These are phyloP conservation scores for Aspergillus unguis DNA, from an alignment of 2,329 filamentous ascomycete species.

Conservation along the genomic window DNA sequence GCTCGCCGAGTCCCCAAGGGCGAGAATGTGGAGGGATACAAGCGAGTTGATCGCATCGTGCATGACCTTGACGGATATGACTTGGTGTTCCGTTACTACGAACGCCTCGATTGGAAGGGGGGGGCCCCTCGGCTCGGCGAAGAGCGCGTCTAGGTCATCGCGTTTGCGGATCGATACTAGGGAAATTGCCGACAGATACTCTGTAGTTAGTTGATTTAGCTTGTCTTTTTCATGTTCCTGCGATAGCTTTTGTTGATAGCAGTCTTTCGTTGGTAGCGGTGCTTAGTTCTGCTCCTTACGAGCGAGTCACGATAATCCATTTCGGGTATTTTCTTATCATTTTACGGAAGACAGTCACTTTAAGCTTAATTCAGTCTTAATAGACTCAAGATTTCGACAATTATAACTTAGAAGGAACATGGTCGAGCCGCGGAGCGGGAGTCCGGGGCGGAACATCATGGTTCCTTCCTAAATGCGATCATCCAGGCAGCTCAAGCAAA, in stretches of 20 bases:
- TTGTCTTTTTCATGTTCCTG: neutral
- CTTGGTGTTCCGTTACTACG: conserved; percentile 93
- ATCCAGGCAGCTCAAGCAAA: neutral
- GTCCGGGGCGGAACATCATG: conserved; percentile 10
- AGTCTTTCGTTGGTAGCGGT: conserved; percentile 4
- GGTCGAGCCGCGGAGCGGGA: too few relatives aligned
- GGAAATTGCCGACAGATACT: neutral
- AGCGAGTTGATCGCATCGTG: conserved; percentile 87
- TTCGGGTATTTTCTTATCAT: neutral
- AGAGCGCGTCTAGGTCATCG: conserved; percentile 22
- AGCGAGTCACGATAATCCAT: neutral
- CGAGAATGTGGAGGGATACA: conserved; percentile 81
- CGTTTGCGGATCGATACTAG: neutral
- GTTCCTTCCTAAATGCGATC: conserved; percentile 4
- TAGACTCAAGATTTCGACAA: neutral
- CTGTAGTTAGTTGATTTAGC: neutral
- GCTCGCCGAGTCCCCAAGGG: conserved; percentile 53
- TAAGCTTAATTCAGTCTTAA: neutral
- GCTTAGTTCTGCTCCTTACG: neutral
- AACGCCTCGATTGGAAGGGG: conserved; percentile 76
- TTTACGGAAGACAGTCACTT: neutral
- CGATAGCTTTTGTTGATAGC: neutral
- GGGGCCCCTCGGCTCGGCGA: conserved; percentile 62
- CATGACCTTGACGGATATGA: conserved; percentile 98
- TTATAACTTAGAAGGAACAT: neutral